phyloP scores from a whole-genome alignment of 805 yeast genomes.

The Candida hungchunana region DNA sequence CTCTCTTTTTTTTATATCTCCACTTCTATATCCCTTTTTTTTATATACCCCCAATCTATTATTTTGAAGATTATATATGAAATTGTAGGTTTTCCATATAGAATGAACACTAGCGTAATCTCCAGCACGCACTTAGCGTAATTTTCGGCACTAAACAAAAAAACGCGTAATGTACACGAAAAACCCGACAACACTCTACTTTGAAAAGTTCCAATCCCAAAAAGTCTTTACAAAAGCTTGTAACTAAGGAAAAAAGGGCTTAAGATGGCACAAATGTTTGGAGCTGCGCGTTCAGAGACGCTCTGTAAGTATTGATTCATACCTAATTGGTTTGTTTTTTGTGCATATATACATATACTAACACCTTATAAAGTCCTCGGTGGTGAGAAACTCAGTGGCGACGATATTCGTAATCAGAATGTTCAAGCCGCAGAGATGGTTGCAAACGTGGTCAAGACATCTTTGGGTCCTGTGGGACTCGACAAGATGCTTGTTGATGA shows the following conservation, averaged over 20 bases:
- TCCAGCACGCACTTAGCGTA: conserved; percentile 12
- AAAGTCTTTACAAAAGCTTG: too few relatives aligned
- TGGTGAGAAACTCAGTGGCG: conserved; percentile 94
- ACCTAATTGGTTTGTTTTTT: background rate
- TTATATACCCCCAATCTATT: too few relatives aligned
- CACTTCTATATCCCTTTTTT: background rate
- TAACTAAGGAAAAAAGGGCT: too few relatives aligned
- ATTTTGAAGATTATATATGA: too few relatives aligned
- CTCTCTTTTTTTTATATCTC: background rate
- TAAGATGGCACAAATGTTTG: conserved; percentile 57
- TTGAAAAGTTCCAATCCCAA: too few relatives aligned
- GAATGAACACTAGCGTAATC: too few relatives aligned
- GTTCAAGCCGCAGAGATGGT: conserved; percentile 98
- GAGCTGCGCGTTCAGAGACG: conserved; percentile 86
- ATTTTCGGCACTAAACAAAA: conserved; percentile 14
- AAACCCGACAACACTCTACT: too few relatives aligned
- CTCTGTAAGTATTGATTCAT: conserved; percentile 43
- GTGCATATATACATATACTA: conserved; percentile 1
- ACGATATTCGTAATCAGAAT: conserved; percentile 93
- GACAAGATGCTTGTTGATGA: conserved; percentile 99
- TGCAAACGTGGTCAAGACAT: conserved; percentile 93
- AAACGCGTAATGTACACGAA: conserved; percentile 4
- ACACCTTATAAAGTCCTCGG: conserved; percentile 53
- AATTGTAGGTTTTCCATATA: too few relatives aligned
- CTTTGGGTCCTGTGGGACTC: conserved; percentile 96